Base-by-base conservation (phyloP, 1,139 yeast species). In the Lodderomyces parapsilosis region DNA sequence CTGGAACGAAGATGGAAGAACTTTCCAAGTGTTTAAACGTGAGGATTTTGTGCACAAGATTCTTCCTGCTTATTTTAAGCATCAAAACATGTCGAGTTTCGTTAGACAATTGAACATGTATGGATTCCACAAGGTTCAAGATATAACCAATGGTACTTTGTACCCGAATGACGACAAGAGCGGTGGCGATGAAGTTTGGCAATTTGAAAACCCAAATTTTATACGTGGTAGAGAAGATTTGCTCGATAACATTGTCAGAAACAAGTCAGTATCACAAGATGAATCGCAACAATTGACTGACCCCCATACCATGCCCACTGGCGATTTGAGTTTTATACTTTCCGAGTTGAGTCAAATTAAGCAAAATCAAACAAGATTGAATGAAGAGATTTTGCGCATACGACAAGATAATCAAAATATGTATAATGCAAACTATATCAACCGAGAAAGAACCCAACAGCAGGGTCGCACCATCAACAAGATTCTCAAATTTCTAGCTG, bases 121-220 rank as follows among this genome's bases (percentile, higher is more conserved):
- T 59, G 99, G 98, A 31, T 93, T 96, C 90, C 98, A 93, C 66
- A 93, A 93, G 65, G 93, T 93, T 6, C 94, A 81, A 61, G 96
- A 85, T 62, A 79, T 83, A 42, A 82, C 66, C 40, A 74, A 80
- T 22, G 93, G 93, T 1, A 77, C 87, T 2, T 65, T 86, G 65
- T 70, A 72, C 44, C 42, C 36, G 22, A 67, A 66, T 27, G 83
- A 78, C 40, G 90, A 83, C 51, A 72, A 74, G 53, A 56, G 53
- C n/a, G 62, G 57, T 11, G 56, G 52, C 10, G 73, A 68, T 36
- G 74, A 72, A 56, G 66, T 63, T 46, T 83, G 87, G 86, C 90
- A 86, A 60, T 88, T 88, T 65, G 84, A 84, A 57, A 86, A 87
- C 49, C 90, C 93, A n/a, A 76, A 83, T 58, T 90, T 90, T 58